Evolutionary conservation across 306 rosid genomes (phyloP), one percentile per base, ranked within the genome.

Genomic region (Cicer cuneatum): DNA sequence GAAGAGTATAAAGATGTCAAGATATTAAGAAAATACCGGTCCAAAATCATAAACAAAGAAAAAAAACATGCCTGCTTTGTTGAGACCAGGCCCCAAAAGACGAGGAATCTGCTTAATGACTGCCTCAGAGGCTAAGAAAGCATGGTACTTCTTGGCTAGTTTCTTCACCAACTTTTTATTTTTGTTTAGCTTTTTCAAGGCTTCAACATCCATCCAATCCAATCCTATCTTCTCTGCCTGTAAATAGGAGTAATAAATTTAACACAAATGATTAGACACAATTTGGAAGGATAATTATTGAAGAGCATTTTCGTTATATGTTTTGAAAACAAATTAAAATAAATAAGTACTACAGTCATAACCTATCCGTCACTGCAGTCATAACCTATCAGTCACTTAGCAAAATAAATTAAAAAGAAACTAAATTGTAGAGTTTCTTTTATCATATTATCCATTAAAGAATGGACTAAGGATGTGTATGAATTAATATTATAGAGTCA

Each of bases 101-200:
- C 96, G 96, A 10, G 97, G 97, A 70, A 92, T 92, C 86, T 90
- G 94, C 87, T 90, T 90, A 0, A 93, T 93, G 11, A 90, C 90
- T 60, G 93, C 89, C 71, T 90, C 98, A 21, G 98, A 93, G 38
- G 98, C 98, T 40, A 90, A 86, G 66, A 90, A 90, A 61, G 97
- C 96, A 84, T 90, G 97, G 73, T 86, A 88, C 52, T 88, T 89
- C 60, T 93, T 93, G 18, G 98, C 98, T 21, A 93, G 86, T 12
- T 86, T 90, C 85, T 93, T 93, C 39, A 90, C 96, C 51, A 89
- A 70, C 41, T 88, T 90, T 79, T 90, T 89, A 66, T 90, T 93
- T 66, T 90, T 93, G 77, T 90, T 90, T 0, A 92, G 83, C 82
- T 90, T 93, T 79, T 90, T 93, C 89, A 90, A 71, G 1, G 77